Evolutionary conservation across 768 basidiomycete genomes (phyloP), one percentile per base, ranked within the genome.

Genomic region (Brasilioporus rufonigricans): DNA sequence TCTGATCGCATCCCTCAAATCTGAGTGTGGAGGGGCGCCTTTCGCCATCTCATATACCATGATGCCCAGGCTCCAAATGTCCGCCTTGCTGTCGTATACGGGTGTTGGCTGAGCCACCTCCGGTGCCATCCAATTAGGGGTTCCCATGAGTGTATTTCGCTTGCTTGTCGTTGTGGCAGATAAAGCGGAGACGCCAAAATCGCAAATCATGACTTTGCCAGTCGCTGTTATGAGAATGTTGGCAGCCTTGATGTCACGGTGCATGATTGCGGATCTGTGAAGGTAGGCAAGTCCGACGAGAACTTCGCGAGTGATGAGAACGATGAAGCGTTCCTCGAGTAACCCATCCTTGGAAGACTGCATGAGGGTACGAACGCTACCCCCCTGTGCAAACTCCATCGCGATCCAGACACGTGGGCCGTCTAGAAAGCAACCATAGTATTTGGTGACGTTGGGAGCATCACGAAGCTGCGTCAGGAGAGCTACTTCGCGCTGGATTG

Each of bases 81-180:
- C 97, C 3, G 96, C 97, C 69, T 97, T 98, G 49, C 91, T 89
- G 66, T 99, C 96, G 71, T 99, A 98, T 40, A 86, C 80, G n/a
- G 92, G 84, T 12, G 90, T 86, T 11, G 81, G 80, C 60, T 93
- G 90, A 16, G 96, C 91, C 4, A 98, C 93, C 71, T 99, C 97
- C 0, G 97, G 97, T 0, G 97, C 97, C 97, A 99, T 99, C 96
- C 96, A 98, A 68, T 97, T 93, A 0, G 95, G 96, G 2, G 97
- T 98, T 2, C 97, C 97, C 57, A 95, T 93, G 65, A 98, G 83
- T 0, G 97, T 99, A 49, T 95, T 93, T 23, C 97, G 85, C 71
- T 98, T 98, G 70, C 92, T 93, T 12, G 87, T 85, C 3, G 85
- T 79, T 16, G 85, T 91, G 24, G 85, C 82, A 50, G 98, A 81